phyloP scores from a whole-genome alignment of 768 basidiomycete species.

The Terana coerulea region DNA sequence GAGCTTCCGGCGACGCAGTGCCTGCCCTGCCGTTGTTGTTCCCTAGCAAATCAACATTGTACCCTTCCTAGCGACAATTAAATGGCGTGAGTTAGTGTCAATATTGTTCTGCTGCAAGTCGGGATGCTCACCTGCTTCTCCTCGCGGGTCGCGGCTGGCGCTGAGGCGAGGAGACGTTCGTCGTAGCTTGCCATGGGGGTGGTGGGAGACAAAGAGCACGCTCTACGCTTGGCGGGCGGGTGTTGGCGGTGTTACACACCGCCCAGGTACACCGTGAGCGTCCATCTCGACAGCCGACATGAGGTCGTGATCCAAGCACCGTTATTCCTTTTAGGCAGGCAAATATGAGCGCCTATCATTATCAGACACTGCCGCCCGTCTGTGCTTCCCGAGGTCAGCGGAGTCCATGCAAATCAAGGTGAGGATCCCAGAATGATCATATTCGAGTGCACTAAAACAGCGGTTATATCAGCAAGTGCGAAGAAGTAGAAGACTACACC shows the following conservation, averaged over 20 bases:
- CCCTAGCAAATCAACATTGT: conserved; percentile 43
- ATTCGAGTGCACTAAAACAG: no score
- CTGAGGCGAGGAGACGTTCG: conserved; percentile 24
- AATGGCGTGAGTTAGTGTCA: neutral
- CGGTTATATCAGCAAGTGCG: no score
- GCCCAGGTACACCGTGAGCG: neutral
- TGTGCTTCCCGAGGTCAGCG: no score
- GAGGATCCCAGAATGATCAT: no score
- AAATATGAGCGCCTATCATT: no score
- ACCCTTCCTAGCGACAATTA: conserved; percentile 42
- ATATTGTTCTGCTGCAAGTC: neutral
- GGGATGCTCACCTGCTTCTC: conserved; percentile 27
- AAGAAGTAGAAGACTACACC: no score
- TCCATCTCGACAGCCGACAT: neutral
- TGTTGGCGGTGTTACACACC: neutral
- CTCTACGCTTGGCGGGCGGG: neutral
- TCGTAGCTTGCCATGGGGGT: conserved; percentile 24
- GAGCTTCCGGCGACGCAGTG: conserved; percentile 16
- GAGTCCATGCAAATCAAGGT: no score
- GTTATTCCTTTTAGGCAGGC: neutral
- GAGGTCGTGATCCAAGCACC: conserved; percentile 1
- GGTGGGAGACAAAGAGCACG: conserved; percentile 6
- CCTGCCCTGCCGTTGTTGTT: conserved; percentile 17
- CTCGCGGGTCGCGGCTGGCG: conserved; percentile 27
- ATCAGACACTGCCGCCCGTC: no score